Percentiles rank a stretch among this genome's conserved stretches.
Conservation (phyloP, 495 filamentous ascomycete species). For the Penicillium odoratum region DNA sequence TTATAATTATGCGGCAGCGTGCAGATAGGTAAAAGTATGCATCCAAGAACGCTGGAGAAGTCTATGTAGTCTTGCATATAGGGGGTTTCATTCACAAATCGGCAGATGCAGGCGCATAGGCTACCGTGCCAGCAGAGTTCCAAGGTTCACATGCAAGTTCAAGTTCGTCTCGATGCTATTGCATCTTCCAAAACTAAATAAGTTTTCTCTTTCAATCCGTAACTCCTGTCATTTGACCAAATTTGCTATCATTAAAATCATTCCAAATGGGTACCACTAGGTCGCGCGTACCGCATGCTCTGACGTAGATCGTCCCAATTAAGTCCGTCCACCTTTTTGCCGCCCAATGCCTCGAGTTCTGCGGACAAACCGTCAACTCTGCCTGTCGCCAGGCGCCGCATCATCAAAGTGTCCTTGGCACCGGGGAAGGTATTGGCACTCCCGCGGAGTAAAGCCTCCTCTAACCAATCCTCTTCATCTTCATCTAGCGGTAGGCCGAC, state of each 20-base stretch:
- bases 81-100: too few relatives aligned
- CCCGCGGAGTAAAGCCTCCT: constrained; percentile 59
- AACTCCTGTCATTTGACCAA: constrained; percentile 9
- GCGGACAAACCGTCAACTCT: constrained; percentile 37
- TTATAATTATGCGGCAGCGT: too few relatives aligned
- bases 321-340: constrained; percentile 51
- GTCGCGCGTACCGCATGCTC: constrained; percentile 29
- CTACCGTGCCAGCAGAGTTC: too few relatives aligned
- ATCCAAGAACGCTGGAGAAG: too few relatives aligned
- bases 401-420: constrained; percentile 66
- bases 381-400: constrained; percentile 64
- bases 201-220: neutral
- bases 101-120: too few relatives aligned
- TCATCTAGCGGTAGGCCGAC: constrained; percentile 66
- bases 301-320: constrained; percentile 53
- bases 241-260: constrained; percentile 4
- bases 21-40: too few relatives aligned
- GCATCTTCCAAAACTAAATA: neutral
- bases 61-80: too few relatives aligned
- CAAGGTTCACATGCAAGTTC: too few relatives aligned
- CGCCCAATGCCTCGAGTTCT: constrained; percentile 42
- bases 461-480: constrained; percentile 73
- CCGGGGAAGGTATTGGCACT: constrained; percentile 60
- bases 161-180: neutral
- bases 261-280: neutral